Base-by-base conservation (phyloP, 202 grass and related monocot species). In the Alloteropsis angusta region DNA sequence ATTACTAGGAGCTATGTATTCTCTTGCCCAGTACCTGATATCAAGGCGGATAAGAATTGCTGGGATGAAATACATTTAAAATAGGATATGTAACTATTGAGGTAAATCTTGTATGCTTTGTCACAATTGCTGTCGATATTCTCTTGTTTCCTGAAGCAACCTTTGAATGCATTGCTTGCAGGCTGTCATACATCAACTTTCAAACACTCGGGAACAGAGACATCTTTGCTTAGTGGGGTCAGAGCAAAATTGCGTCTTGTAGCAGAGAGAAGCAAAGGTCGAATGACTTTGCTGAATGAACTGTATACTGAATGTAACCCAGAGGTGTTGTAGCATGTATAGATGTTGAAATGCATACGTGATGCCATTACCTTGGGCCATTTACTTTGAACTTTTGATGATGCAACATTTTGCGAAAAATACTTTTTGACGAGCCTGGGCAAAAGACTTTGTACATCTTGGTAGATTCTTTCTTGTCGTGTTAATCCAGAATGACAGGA, bases 1-100 rank as follows among this genome's bases (percentile, higher is more conserved):
- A 60, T 83, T 99, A 46, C 85, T 93, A 60, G 96, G 96, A 72
- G 78, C 87, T 78, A 99, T 99, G 74, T 99, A 89, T 92, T 95
- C 92, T 55, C 86, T 99, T 69, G 86, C 67, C 17, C 96, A 99
- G 77, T 95, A 95, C 62, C 60, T 87, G 56, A 89, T 99, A 90
- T 99, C 92, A 60, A 91, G 92, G 83, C 82, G 79, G 60, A 95
- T 94, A 84, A 88, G 92, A 84, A 89, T 99, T 80, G 96, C 96
- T 55, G 96, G 96, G 60, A 99, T 98, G 96, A 92, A 74, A 85
- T 98, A 95, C 77, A 98, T 98, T 73, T 98, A 81, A 92, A 70
- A 54, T 79, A 83, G 85, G 88, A 75, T 73, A 82, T 84, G 79
- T 83, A 79, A 42, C 41, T 60, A 81, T 65, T 85, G 78, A 85